Evolutionary conservation across 225 moss, liverwort and hornwort genomes (phyloP), one percentile per base, ranked within the genome.

Genomic region (Straminergon stramineum): DNA sequence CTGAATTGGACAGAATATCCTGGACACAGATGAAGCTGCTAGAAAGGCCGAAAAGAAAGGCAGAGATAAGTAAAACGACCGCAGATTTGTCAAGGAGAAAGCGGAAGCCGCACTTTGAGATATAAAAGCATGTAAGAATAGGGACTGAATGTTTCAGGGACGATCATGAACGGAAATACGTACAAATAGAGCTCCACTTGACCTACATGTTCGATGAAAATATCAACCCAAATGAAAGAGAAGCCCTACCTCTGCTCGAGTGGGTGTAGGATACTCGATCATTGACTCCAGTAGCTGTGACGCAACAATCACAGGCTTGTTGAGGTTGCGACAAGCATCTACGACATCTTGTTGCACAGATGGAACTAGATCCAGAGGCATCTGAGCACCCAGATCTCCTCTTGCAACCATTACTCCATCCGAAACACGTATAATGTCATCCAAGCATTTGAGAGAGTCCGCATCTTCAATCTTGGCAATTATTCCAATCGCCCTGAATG

Each of bases 401-500:
- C 97, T 91, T 82, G 97, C 97, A 66, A 97, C 96, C 97, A 96
- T 95, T 12, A 95, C 96, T 87, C 97, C 97, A 82, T 97, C 97
- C 70, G 96, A 95, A 60, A 96, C 97, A 48, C 91, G 95, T 18
- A 97, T 95, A 18, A 97, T 95, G 58, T 93, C 95, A 57, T 99
- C 95, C 75, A 99, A 92, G 81, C 96, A 92, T 56, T 65, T 95
- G 63, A 99, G 87, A 32, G 97, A 97, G 88, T 96, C 97, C 75
- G 84, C 92, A 87, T 96, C 96, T 89, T 99, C 99, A 69, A 99
- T 96, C 90, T 99, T 99, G 56, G 99, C 97, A 85, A 99, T 93
- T 16, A 99, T 85, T 66, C 95, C 96, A 88, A 96, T 95, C 66
- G 95, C 92, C 86, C 97, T 97, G 93, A 83, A 86, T 22, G 12